Percentiles rank a stretch among this genome's conserved stretches.
Conservation (phyloP, 1,284 basidiomycete genomes). For the Cryptococcus floricola region DNA sequence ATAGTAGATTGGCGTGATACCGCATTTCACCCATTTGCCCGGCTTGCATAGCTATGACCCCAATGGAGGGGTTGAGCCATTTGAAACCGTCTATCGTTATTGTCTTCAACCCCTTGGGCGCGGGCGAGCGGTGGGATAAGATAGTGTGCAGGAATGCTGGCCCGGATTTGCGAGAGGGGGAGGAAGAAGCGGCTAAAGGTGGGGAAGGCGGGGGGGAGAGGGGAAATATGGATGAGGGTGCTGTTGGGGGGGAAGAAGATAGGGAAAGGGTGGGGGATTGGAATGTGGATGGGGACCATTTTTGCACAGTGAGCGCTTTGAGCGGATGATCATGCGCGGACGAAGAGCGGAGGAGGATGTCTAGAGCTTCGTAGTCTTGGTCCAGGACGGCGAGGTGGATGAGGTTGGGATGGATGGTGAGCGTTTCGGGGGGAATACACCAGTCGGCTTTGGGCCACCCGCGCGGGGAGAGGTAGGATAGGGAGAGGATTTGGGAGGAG, state of each 20-base stretch:
- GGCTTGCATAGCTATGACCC: constrained; percentile 32
- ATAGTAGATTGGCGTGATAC: constrained; percentile 26
- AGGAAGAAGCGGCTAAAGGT: neutral
- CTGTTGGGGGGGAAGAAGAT: neutral
- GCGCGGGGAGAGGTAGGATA: constrained; percentile 65
- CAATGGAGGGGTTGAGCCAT: constrained; percentile 37
- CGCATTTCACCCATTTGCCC: constrained; percentile 43
- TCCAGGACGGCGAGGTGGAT: constrained; percentile 32
- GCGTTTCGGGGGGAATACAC: constrained; percentile 10
- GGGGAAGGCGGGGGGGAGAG: neutral
- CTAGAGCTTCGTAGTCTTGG: constrained; percentile 17
- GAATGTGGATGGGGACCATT: constrained; percentile 18
- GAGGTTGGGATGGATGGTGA: constrained; percentile 42
- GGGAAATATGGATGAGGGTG: neutral
- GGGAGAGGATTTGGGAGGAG: constrained; percentile 59
- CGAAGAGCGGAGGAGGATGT: constrained; percentile 6
- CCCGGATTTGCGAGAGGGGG: neutral
- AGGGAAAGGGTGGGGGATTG: neutral
- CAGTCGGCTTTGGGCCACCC: constrained; percentile 54
- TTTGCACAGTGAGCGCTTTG: constrained; percentile 64
- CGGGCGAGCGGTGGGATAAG: constrained; percentile 1
- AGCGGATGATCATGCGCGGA: constrained; percentile 51
- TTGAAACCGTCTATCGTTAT: constrained; percentile 40
- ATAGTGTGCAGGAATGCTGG: constrained; percentile 18
- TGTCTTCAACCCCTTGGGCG: constrained; percentile 4